phyloP scores from a whole-genome alignment of 306 rosid genomes.

The Chamaecrista fasciculata region DNA sequence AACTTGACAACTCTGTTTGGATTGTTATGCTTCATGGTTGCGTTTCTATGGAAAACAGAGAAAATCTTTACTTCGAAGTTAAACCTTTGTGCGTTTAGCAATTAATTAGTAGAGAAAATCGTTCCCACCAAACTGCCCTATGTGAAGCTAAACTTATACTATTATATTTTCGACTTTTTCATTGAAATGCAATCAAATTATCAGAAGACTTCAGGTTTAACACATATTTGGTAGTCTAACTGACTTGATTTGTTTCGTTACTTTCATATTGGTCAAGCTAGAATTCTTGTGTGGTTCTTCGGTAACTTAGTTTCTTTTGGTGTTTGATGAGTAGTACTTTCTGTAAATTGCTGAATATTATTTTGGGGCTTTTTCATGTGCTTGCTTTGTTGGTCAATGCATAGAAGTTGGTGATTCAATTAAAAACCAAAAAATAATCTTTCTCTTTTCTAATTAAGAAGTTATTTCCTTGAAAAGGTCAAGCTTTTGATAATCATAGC shows the following conservation, averaged over 20 bases:
- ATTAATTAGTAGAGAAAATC: neutral
- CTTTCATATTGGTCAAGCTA: neutral
- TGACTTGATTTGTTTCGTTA: neutral
- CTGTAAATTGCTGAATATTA: neutral
- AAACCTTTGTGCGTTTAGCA: neutral
- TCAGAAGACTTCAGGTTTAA: neutral
- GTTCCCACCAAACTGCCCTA: neutral
- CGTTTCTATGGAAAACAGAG: neutral
- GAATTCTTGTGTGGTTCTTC: neutral
- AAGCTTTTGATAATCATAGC: neutral
- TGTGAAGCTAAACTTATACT: neutral
- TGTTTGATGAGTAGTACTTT: neutral
- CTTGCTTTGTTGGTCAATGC: neutral
- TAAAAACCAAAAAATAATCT: neutral
- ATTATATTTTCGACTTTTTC: slow-evolving; percentile 7
- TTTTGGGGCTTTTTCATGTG: neutral
- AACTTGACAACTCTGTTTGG: neutral
- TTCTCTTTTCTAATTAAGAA: neutral
- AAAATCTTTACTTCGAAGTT: neutral
- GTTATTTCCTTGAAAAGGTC: neutral
- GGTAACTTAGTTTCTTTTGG: neutral
- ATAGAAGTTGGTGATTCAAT: neutral
- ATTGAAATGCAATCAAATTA: neutral
- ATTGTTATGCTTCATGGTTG: slow-evolving; percentile 9
- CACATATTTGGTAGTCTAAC: neutral